phyloP scores from a whole-genome alignment of 1,139 yeast species.

The Pichia sp. region DNA sequence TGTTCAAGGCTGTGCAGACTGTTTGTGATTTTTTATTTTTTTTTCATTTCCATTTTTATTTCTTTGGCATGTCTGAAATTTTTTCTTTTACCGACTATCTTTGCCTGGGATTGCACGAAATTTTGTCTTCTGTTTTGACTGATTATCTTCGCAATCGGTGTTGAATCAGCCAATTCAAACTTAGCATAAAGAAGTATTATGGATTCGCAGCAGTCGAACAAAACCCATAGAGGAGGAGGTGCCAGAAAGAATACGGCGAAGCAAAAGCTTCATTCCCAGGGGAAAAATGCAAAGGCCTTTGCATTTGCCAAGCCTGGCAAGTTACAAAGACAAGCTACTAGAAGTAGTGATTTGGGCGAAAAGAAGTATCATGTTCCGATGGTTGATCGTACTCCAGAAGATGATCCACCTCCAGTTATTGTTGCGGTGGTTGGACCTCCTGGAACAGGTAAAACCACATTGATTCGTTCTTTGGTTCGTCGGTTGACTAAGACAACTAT shows the following conservation, averaged over 20 bases:
- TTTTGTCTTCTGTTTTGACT: not conserved
- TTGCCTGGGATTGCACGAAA: not conserved
- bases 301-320: slow-evolving; percentile 91
- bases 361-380: slow-evolving; percentile 90
- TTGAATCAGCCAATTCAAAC: not conserved
- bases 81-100: not conserved
- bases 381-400: slow-evolving; percentile 97
- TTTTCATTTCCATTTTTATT: not conserved
- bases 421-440: slow-evolving; percentile 99
- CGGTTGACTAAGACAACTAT: slow-evolving; percentile 86
- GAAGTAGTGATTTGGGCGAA: slow-evolving; percentile 80
- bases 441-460: slow-evolving; percentile 95
- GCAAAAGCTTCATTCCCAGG: slow-evolving; percentile 85
- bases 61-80: not conserved
- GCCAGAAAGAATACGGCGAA: slow-evolving; percentile 58
- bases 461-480: slow-evolving; percentile 83
- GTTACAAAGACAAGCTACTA: slow-evolving; percentile 75
- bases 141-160: not conserved
- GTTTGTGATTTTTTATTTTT: slow-evolving; percentile 4
- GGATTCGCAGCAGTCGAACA: slow-evolving; percentile 35
- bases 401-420: slow-evolving; percentile 94
- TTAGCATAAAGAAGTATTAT: slow-evolving; percentile 10
- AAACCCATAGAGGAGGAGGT: slow-evolving; percentile 51
- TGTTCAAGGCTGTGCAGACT: slow-evolving; percentile 5
- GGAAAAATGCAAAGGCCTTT: slow-evolving; percentile 90